Conservation (phyloP, 805 yeast genomes). For the Jamesozyma hellenica region DNA sequence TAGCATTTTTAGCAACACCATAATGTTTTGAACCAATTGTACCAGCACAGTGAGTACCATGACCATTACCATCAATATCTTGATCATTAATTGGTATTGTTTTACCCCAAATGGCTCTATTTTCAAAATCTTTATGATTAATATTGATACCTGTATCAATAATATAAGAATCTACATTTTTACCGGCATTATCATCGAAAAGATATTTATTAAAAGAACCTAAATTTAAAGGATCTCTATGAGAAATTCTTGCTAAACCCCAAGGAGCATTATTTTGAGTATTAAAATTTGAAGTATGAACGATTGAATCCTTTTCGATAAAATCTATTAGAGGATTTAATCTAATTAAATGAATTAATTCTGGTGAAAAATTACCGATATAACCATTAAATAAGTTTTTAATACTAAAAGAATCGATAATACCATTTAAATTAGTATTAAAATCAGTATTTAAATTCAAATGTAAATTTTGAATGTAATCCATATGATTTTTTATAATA, state of each 20-base stretch:
- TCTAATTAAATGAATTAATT: slow-evolving; percentile 64
- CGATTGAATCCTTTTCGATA: slow-evolving; percentile 69
- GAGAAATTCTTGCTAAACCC: slow-evolving; percentile 89
- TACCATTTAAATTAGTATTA: slow-evolving; percentile 37
- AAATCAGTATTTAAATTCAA: neutral
- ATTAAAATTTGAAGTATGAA: slow-evolving; percentile 50
- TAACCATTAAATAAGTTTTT: slow-evolving; percentile 60
- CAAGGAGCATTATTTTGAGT: slow-evolving; percentile 83
- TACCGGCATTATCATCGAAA: slow-evolving; percentile 64
- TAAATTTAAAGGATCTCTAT: slow-evolving; percentile 58
- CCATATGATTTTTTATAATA: neutral
- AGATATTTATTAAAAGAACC: slow-evolving; percentile 65
- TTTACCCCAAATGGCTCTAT: slow-evolving; percentile 80
- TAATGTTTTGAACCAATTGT: slow-evolving; percentile 71
- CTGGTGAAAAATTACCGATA: slow-evolving; percentile 72
- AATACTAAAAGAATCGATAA: slow-evolving; percentile 45
- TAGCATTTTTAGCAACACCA: slow-evolving; percentile 78
- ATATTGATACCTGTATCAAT: slow-evolving; percentile 83
- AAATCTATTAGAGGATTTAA: slow-evolving; percentile 53
- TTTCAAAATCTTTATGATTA: slow-evolving; percentile 66
- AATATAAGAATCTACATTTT: slow-evolving; percentile 78
- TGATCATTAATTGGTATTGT: slow-evolving; percentile 65
- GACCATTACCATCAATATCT: slow-evolving; percentile 80
- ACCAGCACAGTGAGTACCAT: slow-evolving; percentile 97
- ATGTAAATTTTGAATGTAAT: neutral